Evolutionary conservation across 257 asterid species (phyloP).

Genomic region (Ehretia macrophylla): DNA sequence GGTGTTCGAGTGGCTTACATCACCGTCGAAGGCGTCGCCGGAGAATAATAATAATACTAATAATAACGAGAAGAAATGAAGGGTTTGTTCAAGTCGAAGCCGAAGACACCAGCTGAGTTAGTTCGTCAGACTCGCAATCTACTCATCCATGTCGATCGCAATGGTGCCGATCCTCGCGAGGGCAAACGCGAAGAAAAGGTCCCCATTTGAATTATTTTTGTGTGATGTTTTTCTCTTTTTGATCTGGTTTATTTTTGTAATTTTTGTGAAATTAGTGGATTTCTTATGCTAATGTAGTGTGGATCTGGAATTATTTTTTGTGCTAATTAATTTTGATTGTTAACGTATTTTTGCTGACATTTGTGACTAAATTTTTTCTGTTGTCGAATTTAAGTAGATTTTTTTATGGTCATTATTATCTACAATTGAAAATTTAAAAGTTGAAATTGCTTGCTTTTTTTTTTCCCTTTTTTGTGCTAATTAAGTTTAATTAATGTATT

Average conservation of each 20-base stretch:
- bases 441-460: no score
- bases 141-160: slow-evolving; percentile 53
- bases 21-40: slow-evolving; percentile 15
- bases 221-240: not conserved
- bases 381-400: no score
- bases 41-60: not conserved
- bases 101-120: slow-evolving; percentile 76
- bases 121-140: slow-evolving; percentile 90
- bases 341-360: not conserved
- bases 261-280: not conserved
- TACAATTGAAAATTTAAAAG: no score
- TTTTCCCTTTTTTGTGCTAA: no score
- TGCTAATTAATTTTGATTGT: no score
- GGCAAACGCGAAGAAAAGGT: slow-evolving; percentile 87
- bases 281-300: not conserved
- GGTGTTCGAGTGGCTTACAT: slow-evolving; percentile 39
- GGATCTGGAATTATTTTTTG: not conserved
- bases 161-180: slow-evolving; percentile 52
- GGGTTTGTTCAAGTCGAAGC: slow-evolving; percentile 73
- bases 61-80: slow-evolving; percentile 47
- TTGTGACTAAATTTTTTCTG: no score
- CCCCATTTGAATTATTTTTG: not conserved
- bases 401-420: no score
- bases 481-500: not conserved
- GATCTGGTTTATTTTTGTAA: slow-evolving; percentile 12